These are phyloP conservation scores for Hippophae rhamnoides DNA, from an alignment of 306 rosid genomes.

Conservation along the genomic window DNA sequence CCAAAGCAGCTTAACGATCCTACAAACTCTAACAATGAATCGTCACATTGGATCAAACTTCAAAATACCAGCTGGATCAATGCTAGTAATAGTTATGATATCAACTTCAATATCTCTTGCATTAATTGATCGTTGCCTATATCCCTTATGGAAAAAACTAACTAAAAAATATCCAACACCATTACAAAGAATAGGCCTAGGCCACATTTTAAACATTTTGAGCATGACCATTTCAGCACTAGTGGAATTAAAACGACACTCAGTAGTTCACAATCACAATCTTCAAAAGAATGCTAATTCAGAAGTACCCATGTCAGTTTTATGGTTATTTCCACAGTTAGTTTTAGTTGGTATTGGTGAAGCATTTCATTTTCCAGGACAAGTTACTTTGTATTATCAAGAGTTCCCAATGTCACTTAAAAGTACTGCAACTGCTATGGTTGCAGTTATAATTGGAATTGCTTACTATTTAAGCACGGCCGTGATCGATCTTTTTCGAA, in stretches of 20 bases:
- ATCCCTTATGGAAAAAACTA: conserved; percentile 33
- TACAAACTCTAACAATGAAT: conserved; percentile 54
- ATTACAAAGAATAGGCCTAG: conserved; percentile 44
- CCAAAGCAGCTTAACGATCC: conserved; percentile 34
- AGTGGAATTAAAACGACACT: conserved; percentile 59
- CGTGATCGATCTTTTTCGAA: conserved; percentile 28
- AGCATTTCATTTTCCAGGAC: conserved; percentile 63
- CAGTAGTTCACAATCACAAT: conserved; percentile 13
- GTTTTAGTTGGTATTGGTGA: conserved; percentile 50
- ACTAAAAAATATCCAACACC: conserved; percentile 22
- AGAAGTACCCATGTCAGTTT: conserved; percentile 18
- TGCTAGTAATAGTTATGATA: conserved; percentile 20
- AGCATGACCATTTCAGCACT: conserved; percentile 38
- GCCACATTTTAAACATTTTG: conserved; percentile 36
- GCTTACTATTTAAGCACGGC: conserved; percentile 37
- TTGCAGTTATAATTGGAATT: conserved; percentile 33
- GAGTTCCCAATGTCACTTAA: conserved; percentile 41
- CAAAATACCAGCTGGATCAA: conserved; percentile 37
- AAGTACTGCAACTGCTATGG: conserved; percentile 56
- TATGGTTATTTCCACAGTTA: conserved; percentile 58
- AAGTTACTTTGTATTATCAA: conserved; percentile 54
- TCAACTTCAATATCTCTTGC: conserved; percentile 33
- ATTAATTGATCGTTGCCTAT: conserved; percentile 35
- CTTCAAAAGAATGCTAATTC: background rate
- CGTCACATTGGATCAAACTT: conserved; percentile 45